A percentile compares a stretch with the other conserved stretches of the same genome.
These are phyloP conservation scores for Paramecium octaurelia DNA, from an alignment of 73 alveolate species.

Conservation along the genomic window DNA sequence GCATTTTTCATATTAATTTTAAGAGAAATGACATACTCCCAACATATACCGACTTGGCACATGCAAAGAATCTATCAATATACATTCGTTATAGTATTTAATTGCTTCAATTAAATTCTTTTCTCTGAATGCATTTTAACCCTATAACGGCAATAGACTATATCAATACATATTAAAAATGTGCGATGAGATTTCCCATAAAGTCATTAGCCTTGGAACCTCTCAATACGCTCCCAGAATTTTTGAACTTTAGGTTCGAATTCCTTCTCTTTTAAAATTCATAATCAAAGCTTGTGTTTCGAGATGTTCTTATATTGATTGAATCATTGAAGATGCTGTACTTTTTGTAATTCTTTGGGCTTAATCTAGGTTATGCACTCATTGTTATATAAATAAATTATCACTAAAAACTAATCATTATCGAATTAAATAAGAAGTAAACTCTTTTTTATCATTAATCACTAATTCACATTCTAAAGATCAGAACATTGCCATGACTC, in stretches of 20 bases:
- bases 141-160: neutral
- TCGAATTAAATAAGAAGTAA: neutral
- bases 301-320: neutral
- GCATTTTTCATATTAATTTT: neutral
- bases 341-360: constrained; percentile 4
- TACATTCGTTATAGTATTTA: neutral
- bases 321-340: constrained; percentile 24
- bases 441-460: neutral
- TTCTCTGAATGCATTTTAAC: constrained; percentile 10
- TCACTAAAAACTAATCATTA: neutral
- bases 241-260: neutral
- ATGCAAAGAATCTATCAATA: neutral
- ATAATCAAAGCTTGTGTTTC: constrained; percentile 17
- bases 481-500: no score
- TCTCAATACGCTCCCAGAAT: constrained; percentile 15
- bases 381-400: neutral
- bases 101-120: neutral
- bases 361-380: constrained; percentile 34
- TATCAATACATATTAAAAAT: neutral
- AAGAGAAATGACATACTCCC: constrained; percentile 1
- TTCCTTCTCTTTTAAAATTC: constrained; percentile 15
- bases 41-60: constrained; percentile 18
- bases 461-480: neutral
- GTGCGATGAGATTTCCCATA: neutral
- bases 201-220: neutral